A percentile compares a stretch with the other conserved stretches of the same genome.
These are phyloP conservation scores for Rubia yunnanensis DNA, from an alignment of 257 asterid species.

Conservation along the genomic window DNA sequence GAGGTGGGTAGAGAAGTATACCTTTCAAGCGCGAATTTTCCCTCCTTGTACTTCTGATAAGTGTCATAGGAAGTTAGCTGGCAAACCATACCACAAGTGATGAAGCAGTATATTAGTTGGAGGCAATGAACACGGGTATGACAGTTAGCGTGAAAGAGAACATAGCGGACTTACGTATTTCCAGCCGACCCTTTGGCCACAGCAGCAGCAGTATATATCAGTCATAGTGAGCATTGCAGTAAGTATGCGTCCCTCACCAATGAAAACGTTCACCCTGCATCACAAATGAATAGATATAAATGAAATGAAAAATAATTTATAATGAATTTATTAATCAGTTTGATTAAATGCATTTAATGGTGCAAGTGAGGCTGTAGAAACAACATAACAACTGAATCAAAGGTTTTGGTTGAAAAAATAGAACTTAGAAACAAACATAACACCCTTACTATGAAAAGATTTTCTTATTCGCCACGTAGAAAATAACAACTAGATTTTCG, in stretches of 20 bases:
- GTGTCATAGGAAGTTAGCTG: slow-evolving; percentile 62
- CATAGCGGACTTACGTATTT: slow-evolving; percentile 50
- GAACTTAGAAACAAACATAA: background rate
- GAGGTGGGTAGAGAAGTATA: slow-evolving; percentile 9
- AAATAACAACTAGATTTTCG: too few species aligned
- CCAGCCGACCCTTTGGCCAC: slow-evolving; percentile 83
- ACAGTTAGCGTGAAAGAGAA: background rate
- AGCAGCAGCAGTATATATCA: slow-evolving; percentile 67
- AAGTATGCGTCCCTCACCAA: slow-evolving; percentile 73
- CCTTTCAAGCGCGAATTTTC: slow-evolving; percentile 78
- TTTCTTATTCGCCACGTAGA: background rate
- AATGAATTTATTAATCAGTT: background rate
- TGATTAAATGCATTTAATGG: too few species aligned
- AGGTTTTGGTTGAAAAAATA: background rate
- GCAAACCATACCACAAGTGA: background rate
- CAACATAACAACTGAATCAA: too few species aligned
- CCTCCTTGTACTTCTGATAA: slow-evolving; percentile 74
- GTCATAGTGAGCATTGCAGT: slow-evolving; percentile 72
- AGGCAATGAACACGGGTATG: background rate
- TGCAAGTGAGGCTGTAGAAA: background rate
- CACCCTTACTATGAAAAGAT: background rate
- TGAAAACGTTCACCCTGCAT: slow-evolving; percentile 45
- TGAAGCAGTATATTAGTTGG: background rate
- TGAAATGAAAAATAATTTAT: background rate
- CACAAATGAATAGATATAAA: background rate